phyloP scores from a whole-genome alignment of 441 rosid genomes.

The Metrosideros polymorpha region DNA sequence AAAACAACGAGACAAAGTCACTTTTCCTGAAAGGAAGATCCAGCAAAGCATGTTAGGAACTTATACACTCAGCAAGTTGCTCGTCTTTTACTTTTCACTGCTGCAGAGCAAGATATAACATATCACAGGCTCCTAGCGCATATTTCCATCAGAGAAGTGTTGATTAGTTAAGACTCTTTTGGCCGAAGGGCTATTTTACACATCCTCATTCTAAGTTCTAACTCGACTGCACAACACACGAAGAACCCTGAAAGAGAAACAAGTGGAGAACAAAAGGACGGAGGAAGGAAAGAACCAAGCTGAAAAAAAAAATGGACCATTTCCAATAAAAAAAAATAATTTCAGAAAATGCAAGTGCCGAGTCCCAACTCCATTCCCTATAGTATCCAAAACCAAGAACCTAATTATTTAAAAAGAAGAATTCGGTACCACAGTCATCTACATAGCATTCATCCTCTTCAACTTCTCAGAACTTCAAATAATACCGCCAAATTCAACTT shows the following conservation, averaged over 20 bases:
- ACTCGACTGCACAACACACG: not conserved
- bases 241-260: not conserved
- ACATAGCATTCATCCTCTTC: not conserved
- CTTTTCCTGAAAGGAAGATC: not conserved
- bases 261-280: not conserved
- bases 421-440: not conserved
- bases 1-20: not conserved
- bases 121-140: not conserved
- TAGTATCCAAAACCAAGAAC: not conserved
- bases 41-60: not conserved
- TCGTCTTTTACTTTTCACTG: not conserved
- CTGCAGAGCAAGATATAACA: not conserved
- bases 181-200: not conserved
- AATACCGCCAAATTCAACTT: not conserved
- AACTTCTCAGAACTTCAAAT: not conserved
- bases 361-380: not conserved
- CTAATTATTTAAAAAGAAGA: not conserved
- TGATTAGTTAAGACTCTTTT: not conserved
- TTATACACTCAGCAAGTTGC: not conserved
- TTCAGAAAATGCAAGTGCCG: not conserved
- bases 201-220: not conserved
- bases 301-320: not conserved
- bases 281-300: not conserved
- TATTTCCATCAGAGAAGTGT: not conserved
- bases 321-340: not conserved